These are phyloP conservation scores for Aphanomyces cochlioides DNA, from an alignment of 352 stramenopile species.

Conservation along the genomic window DNA sequence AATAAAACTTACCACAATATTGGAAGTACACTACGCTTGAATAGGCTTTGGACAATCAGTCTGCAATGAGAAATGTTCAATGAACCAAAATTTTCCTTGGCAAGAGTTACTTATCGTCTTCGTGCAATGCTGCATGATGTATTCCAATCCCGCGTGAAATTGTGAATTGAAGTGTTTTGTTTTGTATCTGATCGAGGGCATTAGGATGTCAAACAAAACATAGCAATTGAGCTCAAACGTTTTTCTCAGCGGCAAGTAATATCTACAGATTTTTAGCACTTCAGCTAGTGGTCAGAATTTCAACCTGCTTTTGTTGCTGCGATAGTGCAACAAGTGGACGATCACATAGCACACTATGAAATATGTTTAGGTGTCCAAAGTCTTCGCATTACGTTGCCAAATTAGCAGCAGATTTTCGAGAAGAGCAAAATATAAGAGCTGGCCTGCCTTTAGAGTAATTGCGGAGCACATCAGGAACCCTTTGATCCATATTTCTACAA, in stretches of 20 bases:
- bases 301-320: background rate
- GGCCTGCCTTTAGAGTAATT: constrained; percentile 21
- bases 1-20: constrained; percentile 7
- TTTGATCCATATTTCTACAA: constrained; percentile 16
- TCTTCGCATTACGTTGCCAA: constrained; percentile 4
- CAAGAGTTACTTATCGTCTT: constrained; percentile 18
- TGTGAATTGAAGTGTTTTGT: background rate
- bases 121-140: constrained; percentile 14
- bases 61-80: background rate
- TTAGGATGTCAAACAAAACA: background rate
- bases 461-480: background rate
- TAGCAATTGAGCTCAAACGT: background rate
- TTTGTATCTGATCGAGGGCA: background rate
- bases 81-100: background rate
- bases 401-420: background rate
- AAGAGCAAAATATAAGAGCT: constrained; percentile 25
- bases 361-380: no score
- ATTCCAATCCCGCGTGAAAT: constrained; percentile 14
- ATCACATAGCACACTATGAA: no score
- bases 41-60: constrained; percentile 11
- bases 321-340: background rate
- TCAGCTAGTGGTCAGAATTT: background rate
- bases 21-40: background rate
- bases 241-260: background rate
- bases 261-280: constrained; percentile 1